Percentiles rank a stretch among this genome's conserved stretches.
phyloP scores from a whole-genome alignment of 768 basidiomycete genomes.

The Mycena capillaripes region DNA sequence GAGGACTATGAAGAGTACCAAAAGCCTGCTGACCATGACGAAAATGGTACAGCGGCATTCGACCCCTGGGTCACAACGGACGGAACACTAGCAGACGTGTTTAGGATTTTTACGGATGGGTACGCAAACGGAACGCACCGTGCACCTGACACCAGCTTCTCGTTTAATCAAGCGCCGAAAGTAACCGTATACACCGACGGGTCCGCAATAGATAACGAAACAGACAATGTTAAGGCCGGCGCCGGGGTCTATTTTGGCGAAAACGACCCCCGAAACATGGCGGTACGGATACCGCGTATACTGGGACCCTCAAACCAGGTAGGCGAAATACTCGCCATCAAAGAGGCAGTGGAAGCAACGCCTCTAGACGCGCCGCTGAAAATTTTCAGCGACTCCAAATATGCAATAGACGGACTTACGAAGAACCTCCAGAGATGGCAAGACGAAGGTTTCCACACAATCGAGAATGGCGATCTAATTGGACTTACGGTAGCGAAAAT shows the following conservation, averaged over 20 bases:
- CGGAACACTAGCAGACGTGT: neutral
- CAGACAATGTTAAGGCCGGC: too few species aligned
- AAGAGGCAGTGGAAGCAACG: too few species aligned
- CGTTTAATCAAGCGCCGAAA: neutral
- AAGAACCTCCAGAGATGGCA: slow-evolving; percentile 25
- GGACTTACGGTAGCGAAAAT: neutral
- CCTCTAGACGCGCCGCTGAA: too few species aligned
- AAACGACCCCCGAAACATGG: too few species aligned
- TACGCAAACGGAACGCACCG: neutral
- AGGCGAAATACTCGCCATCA: too few species aligned
- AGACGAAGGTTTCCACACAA: slow-evolving; percentile 9
- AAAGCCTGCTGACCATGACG: too few species aligned
- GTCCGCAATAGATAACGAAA: too few species aligned
- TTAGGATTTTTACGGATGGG: neutral
- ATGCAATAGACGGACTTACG: slow-evolving; percentile 22
- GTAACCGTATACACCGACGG: too few species aligned
- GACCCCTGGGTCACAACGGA: neutral
- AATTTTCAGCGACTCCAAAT: neutral
- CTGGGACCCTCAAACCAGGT: too few species aligned
- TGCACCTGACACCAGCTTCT: neutral
- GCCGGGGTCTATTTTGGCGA: too few species aligned
- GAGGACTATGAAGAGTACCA: too few species aligned
- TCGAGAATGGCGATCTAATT: neutral
- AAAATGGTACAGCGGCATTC: slow-evolving; percentile 28
- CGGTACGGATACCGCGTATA: too few species aligned